These are phyloP conservation scores for Solanum medicagineum DNA, from an alignment of 257 asterid genomes.

Conservation along the genomic window DNA sequence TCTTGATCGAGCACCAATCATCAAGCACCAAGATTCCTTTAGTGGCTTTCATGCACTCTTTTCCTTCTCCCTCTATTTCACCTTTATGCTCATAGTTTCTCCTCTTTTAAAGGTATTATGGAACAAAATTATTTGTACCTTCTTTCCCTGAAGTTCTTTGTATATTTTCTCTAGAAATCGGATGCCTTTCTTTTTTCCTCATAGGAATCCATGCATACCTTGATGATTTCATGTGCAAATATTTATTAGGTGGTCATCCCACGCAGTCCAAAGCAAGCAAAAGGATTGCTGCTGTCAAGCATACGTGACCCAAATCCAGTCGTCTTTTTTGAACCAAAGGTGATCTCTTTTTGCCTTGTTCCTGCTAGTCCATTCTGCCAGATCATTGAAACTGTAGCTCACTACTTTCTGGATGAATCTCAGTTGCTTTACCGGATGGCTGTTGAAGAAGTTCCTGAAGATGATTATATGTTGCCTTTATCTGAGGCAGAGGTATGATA, in stretches of 20 bases:
- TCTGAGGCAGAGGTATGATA: slow-evolving; percentile 88
- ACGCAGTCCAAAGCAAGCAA: slow-evolving; percentile 90
- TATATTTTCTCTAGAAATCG: not conserved
- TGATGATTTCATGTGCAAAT: not conserved
- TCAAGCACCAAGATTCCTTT: not conserved
- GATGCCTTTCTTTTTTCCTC: not conserved
- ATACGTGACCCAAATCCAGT: slow-evolving; percentile 95
- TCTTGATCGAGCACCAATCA: not conserved
- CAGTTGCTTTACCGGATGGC: slow-evolving; percentile 97
- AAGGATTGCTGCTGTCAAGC: slow-evolving; percentile 71
- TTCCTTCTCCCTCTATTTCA: not conserved
- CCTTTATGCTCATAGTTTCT: not conserved
- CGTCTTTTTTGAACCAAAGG: slow-evolving; percentile 96
- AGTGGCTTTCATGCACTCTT: not conserved
- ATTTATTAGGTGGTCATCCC: slow-evolving; percentile 80
- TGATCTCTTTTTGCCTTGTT: not conserved
- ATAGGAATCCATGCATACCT: not conserved
- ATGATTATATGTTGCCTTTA: slow-evolving; percentile 79
- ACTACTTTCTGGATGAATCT: not conserved
- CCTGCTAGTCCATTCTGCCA: not conserved
- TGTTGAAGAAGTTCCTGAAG: slow-evolving; percentile 89
- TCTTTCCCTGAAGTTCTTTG: not conserved
- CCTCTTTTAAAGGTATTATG: not conserved
- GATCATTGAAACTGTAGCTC: not conserved
- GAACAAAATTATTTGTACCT: not conserved